Evolutionary conservation across 179 eudicot species (phyloP).

Genomic region (Sideroxylon spinosum): DNA sequence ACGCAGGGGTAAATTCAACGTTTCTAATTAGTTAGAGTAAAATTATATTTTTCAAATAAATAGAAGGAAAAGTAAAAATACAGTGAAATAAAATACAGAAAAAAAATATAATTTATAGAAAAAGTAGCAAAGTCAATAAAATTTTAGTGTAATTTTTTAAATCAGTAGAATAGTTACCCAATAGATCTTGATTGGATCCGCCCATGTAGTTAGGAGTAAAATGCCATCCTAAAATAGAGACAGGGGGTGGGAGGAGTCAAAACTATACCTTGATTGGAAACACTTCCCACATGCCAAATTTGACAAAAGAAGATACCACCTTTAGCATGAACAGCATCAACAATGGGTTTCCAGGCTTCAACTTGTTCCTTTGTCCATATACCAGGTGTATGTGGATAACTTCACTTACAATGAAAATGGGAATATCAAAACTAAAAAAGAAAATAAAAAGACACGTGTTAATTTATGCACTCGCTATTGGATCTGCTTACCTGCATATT

Average conservation of each 20-base stretch:
- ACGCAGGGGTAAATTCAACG: no score
- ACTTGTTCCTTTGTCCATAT: conserved; percentile 38
- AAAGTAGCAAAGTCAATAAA: no score
- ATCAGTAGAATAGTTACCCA: no score
- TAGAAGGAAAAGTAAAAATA: no score
- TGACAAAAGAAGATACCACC: conserved; percentile 37
- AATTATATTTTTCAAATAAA: no score
- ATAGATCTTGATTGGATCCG: no score
- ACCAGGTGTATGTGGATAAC: conserved; percentile 32
- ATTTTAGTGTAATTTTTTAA: no score
- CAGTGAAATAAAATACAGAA: no score
- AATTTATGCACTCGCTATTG: no score
- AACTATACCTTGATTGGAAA: conserved; percentile 21
- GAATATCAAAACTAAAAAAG: not conserved
- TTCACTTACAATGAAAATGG: not conserved
- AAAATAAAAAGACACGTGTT: not conserved
- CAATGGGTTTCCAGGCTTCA: conserved; percentile 44
- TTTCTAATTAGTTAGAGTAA: no score
- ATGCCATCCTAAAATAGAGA: not conserved
- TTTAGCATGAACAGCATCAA: conserved; percentile 40
- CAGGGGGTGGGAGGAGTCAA: not conserved
- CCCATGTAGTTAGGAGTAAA: not conserved
- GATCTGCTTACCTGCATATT: no score
- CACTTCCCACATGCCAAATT: conserved; percentile 37
- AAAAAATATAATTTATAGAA: no score